A percentile compares a stretch with the other conserved stretches of the same genome.
These are phyloP conservation scores for Plasmodium vinckei DNA, from an alignment of 169 alveolate species.

Conservation along the genomic window DNA sequence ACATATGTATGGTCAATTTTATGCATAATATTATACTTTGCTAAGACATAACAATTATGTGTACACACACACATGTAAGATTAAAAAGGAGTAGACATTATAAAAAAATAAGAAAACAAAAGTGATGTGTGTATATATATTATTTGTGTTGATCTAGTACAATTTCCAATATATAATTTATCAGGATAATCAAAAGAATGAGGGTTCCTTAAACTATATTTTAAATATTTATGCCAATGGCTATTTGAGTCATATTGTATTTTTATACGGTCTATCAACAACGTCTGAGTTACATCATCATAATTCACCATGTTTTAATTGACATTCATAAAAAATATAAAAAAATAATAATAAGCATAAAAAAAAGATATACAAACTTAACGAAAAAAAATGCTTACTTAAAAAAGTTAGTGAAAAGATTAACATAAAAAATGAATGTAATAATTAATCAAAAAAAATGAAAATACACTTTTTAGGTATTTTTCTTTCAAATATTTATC, in stretches of 20 bases:
- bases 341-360: background rate
- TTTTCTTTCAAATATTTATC: no score
- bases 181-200: slow-evolving; percentile 60
- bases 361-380: background rate
- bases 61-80: no score
- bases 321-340: background rate
- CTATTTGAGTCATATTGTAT: slow-evolving; percentile 59
- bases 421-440: no score
- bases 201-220: slow-evolving; percentile 68
- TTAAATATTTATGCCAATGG: slow-evolving; percentile 59
- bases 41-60: no score
- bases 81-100: no score
- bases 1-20: no score
- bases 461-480: no score
- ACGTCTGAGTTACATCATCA: slow-evolving; percentile 62
- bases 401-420: no score
- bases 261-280: slow-evolving; percentile 44
- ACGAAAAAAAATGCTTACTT: background rate
- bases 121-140: no score
- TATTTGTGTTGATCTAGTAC: background rate
- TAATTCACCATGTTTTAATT: slow-evolving; percentile 45
- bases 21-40: no score
- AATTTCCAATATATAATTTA: slow-evolving; percentile 7
- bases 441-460: no score
- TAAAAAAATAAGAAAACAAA: no score